A percentile compares a stretch with the other conserved stretches of the same genome.
Evolutionary conservation across 768 basidiomycete genomes (phyloP).

Genomic region (Phlegmacium glaucopus): DNA sequence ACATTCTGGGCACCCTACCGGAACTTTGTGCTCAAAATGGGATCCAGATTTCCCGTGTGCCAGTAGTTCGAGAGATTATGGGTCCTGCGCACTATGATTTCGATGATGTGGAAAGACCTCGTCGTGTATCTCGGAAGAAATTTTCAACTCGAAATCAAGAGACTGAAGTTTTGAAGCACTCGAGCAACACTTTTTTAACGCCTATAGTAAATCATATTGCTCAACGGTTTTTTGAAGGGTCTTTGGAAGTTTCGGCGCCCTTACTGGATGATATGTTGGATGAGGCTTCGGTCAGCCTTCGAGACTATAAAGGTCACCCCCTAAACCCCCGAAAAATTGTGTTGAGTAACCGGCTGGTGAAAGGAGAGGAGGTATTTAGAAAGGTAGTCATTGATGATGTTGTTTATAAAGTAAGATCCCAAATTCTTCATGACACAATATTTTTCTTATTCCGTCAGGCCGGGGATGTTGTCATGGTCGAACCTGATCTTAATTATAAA

Average conservation of each 20-base stretch:
- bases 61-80: slow-evolving; percentile 31
- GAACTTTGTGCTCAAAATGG: slow-evolving; percentile 28
- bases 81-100: slow-evolving; percentile 3
- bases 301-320: slow-evolving; percentile 24
- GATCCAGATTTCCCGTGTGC: slow-evolving; percentile 36
- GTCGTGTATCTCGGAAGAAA: neutral
- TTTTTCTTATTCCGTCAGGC: slow-evolving; percentile 32
- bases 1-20: slow-evolving; percentile 34
- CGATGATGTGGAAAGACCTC: too few relatives aligned
- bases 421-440: neutral
- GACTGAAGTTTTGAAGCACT: slow-evolving; percentile 22
- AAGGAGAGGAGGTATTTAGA: slow-evolving; percentile 30
- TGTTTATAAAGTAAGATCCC: slow-evolving; percentile 35
- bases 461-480: slow-evolving; percentile 63
- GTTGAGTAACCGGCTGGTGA: slow-evolving; percentile 24
- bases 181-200: slow-evolving; percentile 38
- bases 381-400: slow-evolving; percentile 56
- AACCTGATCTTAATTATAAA: slow-evolving; percentile 50
- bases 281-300: slow-evolving; percentile 1
- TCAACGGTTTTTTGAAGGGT: slow-evolving; percentile 42
- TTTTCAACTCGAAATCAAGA: slow-evolving; percentile 15
- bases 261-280: slow-evolving; percentile 22
- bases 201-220: slow-evolving; percentile 45
- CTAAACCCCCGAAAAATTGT: slow-evolving; percentile 30
- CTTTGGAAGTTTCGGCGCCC: slow-evolving; percentile 32